Conservation (phyloP, 2,329 filamentous ascomycete species). For the Bisporella sp. region DNA sequence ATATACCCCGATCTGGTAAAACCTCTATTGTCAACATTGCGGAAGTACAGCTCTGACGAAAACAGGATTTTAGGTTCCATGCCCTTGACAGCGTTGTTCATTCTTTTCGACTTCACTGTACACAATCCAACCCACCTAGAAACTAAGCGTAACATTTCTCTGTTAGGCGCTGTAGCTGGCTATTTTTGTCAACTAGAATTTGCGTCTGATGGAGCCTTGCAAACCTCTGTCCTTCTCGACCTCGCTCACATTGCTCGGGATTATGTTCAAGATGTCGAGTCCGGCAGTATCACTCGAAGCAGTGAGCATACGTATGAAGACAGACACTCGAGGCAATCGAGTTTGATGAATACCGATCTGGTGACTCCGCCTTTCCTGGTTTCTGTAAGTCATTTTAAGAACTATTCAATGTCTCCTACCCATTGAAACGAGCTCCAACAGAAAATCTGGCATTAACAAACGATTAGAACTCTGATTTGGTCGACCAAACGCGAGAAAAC, state of each 20-base stretch:
- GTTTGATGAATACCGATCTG: background rate
- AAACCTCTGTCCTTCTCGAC: slow-evolving; percentile 31
- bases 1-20: slow-evolving; percentile 30
- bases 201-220: slow-evolving; percentile 30
- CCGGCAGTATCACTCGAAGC: background rate
- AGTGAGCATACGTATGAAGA: background rate
- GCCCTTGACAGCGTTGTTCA: slow-evolving; percentile 32
- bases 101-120: slow-evolving; percentile 35
- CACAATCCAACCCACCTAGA: slow-evolving; percentile 31
- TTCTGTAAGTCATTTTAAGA: background rate
- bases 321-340: background rate
- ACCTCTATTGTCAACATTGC: background rate
- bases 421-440: background rate
- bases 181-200: slow-evolving; percentile 37
- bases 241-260: slow-evolving; percentile 36
- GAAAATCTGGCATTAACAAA: background rate
- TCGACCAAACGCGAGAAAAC: background rate
- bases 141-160: slow-evolving; percentile 30
- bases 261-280: slow-evolving; percentile 24
- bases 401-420: background rate
- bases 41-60: background rate
- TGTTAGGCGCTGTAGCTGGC: slow-evolving; percentile 34
- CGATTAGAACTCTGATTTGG: too few species aligned
- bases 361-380: background rate
- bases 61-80: slow-evolving; percentile 29